These are phyloP conservation scores for Pleurotus ostreatus DNA, from an alignment of 768 basidiomycete genomes.

Conservation along the genomic window DNA sequence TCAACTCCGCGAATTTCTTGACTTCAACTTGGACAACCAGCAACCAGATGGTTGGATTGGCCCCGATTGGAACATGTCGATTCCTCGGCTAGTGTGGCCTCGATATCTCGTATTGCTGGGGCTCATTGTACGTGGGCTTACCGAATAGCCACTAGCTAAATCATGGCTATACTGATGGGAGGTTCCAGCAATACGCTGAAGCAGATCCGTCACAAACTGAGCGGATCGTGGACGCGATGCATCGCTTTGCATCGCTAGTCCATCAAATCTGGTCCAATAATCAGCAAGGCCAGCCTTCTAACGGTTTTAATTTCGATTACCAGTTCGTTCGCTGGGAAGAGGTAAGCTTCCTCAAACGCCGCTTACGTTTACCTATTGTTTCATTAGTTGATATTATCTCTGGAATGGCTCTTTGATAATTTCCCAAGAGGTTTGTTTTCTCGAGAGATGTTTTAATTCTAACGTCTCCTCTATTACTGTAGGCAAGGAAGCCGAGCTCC, in stretches of 20 bases:
- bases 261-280: constrained; percentile 32
- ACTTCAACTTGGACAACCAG: constrained; percentile 34
- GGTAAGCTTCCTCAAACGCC: constrained; percentile 14
- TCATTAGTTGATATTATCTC: constrained; percentile 27
- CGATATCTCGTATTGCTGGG: constrained; percentile 36
- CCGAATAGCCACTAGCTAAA: not conserved
- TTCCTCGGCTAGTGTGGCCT: constrained; percentile 38
- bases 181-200: constrained; percentile 37
- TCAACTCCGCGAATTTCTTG: constrained; percentile 33
- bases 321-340: constrained; percentile 41
- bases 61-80: constrained; percentile 33
- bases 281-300: constrained; percentile 28
- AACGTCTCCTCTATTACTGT: not conserved
- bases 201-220: constrained; percentile 31
- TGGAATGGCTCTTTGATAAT: constrained; percentile 39
- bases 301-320: constrained; percentile 39
- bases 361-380: not conserved
- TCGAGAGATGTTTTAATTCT: too few species aligned
- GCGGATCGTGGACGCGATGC: constrained; percentile 34
- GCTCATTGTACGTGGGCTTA: constrained; percentile 24
- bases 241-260: constrained; percentile 28
- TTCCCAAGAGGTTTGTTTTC: constrained; percentile 27
- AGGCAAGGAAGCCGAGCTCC: constrained; percentile 31
- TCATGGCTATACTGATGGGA: not conserved
- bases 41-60: constrained; percentile 39